Evolutionary conservation across 1,139 yeast species (phyloP).

Genomic region (Sugiyamaella grinbergsii): DNA sequence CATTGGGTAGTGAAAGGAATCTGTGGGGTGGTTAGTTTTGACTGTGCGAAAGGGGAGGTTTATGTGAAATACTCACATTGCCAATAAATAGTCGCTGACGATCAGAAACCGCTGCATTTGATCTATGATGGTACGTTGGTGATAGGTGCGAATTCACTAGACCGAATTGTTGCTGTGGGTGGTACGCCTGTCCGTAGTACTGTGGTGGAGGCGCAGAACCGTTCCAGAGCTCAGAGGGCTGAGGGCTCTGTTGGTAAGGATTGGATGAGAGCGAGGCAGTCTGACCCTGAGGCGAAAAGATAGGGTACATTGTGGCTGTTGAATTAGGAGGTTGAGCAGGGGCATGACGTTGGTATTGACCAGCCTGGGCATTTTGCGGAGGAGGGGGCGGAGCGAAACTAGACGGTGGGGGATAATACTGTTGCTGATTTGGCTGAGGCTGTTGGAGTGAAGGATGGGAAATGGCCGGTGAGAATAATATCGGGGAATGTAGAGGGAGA

Average conservation of each 20-base stretch:
- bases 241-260: constrained; percentile 14
- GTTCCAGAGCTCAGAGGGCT: constrained; percentile 9
- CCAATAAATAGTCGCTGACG: constrained; percentile 32
- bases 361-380: too few species aligned
- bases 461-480: constrained; percentile 14
- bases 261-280: constrained; percentile 7
- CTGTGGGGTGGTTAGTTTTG: constrained; percentile 29
- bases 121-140: constrained; percentile 1
- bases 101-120: constrained; percentile 22
- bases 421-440: constrained; percentile 4
- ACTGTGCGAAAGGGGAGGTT: not conserved
- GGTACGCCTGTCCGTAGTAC: constrained; percentile 17
- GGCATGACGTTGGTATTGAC: too few species aligned
- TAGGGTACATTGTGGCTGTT: constrained; percentile 13
- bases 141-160: constrained; percentile 4
- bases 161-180: constrained; percentile 12
- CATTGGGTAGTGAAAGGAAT: constrained; percentile 61
- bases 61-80: constrained; percentile 22
- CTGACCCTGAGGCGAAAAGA: constrained; percentile 9
- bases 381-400: constrained; percentile 17
- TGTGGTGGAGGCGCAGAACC: constrained; percentile 1
- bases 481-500: constrained; percentile 7
- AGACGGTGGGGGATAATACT: constrained; percentile 8
- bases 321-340: constrained; percentile 21
- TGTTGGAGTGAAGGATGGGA: constrained; percentile 1